These are phyloP conservation scores for Phytophthora agathidicida DNA, from an alignment of 352 stramenopile genomes.

Conservation along the genomic window DNA sequence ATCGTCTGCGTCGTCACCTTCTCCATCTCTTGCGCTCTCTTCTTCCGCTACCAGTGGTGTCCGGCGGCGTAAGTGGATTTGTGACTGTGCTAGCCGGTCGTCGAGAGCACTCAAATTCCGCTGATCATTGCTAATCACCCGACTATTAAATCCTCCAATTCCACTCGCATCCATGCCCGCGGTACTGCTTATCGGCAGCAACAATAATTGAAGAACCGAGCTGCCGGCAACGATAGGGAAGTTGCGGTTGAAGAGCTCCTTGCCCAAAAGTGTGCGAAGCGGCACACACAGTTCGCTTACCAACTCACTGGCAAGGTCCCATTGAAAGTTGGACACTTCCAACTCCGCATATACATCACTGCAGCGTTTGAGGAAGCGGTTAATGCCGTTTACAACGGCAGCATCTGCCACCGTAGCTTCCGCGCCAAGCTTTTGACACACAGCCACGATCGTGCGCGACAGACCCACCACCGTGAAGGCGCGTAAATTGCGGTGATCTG, in stretches of 20 bases:
- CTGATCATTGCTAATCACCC: constrained; percentile 14
- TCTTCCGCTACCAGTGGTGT: constrained; percentile 2
- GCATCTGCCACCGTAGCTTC: constrained; percentile 47
- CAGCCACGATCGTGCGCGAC: constrained; percentile 59
- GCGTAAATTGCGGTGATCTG: constrained; percentile 53
- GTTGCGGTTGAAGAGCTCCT: constrained; percentile 54
- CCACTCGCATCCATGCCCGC: constrained; percentile 12
- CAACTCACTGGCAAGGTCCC: constrained; percentile 74
- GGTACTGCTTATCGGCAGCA: constrained; percentile 54
- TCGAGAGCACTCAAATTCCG: constrained; percentile 42
- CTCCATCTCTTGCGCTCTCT: constrained; percentile 5
- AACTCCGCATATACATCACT: constrained; percentile 74
- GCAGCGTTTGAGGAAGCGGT: constrained; percentile 70
- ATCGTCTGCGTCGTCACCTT: constrained; percentile 22
- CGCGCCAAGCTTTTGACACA: constrained; percentile 66
- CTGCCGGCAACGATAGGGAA: constrained; percentile 62
- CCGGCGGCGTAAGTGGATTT: constrained; percentile 19
- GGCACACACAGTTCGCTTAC: constrained; percentile 73
- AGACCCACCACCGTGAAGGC: constrained; percentile 73
- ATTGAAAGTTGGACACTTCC: constrained; percentile 83
- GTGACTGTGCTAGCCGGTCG: constrained; percentile 32
- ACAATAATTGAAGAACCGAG: constrained; percentile 70
- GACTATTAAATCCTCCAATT: constrained; percentile 5
- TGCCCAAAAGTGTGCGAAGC: constrained; percentile 56
- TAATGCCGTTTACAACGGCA: constrained; percentile 52